Evolutionary conservation across 2,329 filamentous ascomycete species (phyloP).

Genomic region (Aspergillus sp.): DNA sequence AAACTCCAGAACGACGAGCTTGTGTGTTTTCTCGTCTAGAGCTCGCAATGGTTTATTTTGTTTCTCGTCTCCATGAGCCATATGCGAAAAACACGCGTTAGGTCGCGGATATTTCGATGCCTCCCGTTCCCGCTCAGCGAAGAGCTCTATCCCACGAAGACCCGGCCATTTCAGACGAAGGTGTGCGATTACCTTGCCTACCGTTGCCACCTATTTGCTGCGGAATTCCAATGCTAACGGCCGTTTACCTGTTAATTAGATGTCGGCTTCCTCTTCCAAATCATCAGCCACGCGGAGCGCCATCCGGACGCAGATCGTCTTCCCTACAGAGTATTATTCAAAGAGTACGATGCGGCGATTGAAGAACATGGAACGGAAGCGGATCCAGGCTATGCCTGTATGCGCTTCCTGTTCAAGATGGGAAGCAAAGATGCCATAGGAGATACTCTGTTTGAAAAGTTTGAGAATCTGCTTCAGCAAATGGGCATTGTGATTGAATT

Average conservation of each 20-base stretch:
- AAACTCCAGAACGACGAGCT: constrained; percentile 9
- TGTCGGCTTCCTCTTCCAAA: constrained; percentile 73
- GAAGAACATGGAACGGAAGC: constrained; percentile 67
- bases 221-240: not conserved
- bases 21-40: constrained; percentile 8
- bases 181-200: constrained; percentile 36
- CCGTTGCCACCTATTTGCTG: not conserved
- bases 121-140: constrained; percentile 47
- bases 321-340: constrained; percentile 75
- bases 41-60: constrained; percentile 42
- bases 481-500: constrained; percentile 73
- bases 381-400: constrained; percentile 73
- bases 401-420: constrained; percentile 76
- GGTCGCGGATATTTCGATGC: constrained; percentile 51
- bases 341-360: constrained; percentile 76
- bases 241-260: constrained; percentile 52
- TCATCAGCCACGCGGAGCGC: constrained; percentile 70
- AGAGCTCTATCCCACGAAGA: constrained; percentile 43
- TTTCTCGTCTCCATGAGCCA: constrained; percentile 43
- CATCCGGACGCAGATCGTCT: constrained; percentile 64
- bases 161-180: constrained; percentile 59
- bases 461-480: constrained; percentile 64
- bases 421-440: constrained; percentile 60
- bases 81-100: constrained; percentile 46
- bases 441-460: constrained; percentile 65